Conservation (phyloP, 768 basidiomycete genomes). For the Auricularia heimuer region DNA sequence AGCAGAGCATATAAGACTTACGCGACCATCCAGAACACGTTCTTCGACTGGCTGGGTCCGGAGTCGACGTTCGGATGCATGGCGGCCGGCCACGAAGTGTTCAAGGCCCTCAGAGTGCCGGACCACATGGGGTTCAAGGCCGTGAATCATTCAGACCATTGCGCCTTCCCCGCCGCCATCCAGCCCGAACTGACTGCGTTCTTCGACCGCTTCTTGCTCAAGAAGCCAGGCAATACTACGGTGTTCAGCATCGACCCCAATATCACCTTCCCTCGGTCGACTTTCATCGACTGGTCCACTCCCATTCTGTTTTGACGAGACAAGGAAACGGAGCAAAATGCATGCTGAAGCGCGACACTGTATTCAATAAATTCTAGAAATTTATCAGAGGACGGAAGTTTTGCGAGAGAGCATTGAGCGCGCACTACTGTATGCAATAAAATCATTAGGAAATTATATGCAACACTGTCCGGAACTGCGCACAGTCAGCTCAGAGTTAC, state of each 20-base stretch:
- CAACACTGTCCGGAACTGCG: no score
- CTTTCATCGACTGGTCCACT: constrained; percentile 11
- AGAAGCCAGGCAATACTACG: constrained; percentile 8
- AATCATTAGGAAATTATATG: no score
- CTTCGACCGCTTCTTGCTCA: constrained; percentile 12
- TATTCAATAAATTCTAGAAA: no score
- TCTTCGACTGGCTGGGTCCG: constrained; percentile 10
- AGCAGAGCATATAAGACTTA: neutral
- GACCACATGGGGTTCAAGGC: constrained; percentile 10
- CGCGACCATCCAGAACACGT: constrained; percentile 7
- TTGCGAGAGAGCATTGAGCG: no score
- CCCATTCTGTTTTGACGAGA: constrained; percentile 5
- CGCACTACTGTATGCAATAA: no score
- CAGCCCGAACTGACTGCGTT: constrained; percentile 11
- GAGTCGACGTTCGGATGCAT: constrained; percentile 11
- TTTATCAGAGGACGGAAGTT: no score
- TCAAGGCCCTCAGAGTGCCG: constrained; percentile 9
- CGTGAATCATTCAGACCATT: constrained; percentile 12
- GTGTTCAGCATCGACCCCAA: constrained; percentile 10
- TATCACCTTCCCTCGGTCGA: constrained; percentile 6
- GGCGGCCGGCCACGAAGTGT: constrained; percentile 10
- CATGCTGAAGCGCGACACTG: no score
- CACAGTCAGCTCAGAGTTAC: no score
- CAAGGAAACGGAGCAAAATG: no score
- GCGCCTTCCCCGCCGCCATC: constrained; percentile 10